Evolutionary conservation across 1,284 basidiomycete species (phyloP).

Genomic region (Coriolopsis trogii): DNA sequence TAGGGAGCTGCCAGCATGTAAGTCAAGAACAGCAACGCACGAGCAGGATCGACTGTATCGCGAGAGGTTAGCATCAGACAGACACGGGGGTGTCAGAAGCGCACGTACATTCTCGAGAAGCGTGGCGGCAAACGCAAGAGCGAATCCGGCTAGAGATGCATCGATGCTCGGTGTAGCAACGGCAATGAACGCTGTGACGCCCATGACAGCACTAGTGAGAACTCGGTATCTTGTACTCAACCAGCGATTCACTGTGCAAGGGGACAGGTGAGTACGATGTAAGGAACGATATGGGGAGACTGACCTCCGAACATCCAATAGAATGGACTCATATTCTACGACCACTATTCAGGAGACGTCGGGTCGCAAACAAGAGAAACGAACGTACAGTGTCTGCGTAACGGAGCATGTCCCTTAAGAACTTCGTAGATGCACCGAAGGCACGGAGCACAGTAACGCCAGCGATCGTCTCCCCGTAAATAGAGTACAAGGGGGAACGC

Average conservation of each 20-base stretch:
- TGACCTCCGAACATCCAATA: slow-evolving; percentile 88
- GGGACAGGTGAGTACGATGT: not conserved
- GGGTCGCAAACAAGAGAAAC: not conserved
- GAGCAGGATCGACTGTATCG: not conserved
- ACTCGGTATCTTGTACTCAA: slow-evolving; percentile 82
- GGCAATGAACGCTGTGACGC: slow-evolving; percentile 71
- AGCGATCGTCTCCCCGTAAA: slow-evolving; percentile 88
- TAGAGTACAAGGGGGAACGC: slow-evolving; percentile 88
- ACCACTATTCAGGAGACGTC: slow-evolving; percentile 1
- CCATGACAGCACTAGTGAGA: slow-evolving; percentile 72
- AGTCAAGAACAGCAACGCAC: too few species aligned
- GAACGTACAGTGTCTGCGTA: slow-evolving; percentile 70
- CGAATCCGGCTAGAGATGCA: slow-evolving; percentile 83
- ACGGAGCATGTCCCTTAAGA: slow-evolving; percentile 84
- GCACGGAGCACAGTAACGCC: slow-evolving; percentile 88
- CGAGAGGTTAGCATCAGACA: not conserved
- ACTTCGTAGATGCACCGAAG: slow-evolving; percentile 86
- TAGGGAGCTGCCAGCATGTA: slow-evolving; percentile 2
- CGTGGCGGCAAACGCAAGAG: slow-evolving; percentile 78
- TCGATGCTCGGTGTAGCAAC: slow-evolving; percentile 71
- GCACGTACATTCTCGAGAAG: slow-evolving; percentile 71
- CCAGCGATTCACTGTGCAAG: slow-evolving; percentile 70
- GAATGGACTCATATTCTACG: slow-evolving; percentile 73
- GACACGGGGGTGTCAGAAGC: too few species aligned
- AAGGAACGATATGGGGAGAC: slow-evolving; percentile 23